Base-by-base conservation (phyloP, 2,329 filamentous ascomycete species). In the Paraphaeosphaeria minitans region DNA sequence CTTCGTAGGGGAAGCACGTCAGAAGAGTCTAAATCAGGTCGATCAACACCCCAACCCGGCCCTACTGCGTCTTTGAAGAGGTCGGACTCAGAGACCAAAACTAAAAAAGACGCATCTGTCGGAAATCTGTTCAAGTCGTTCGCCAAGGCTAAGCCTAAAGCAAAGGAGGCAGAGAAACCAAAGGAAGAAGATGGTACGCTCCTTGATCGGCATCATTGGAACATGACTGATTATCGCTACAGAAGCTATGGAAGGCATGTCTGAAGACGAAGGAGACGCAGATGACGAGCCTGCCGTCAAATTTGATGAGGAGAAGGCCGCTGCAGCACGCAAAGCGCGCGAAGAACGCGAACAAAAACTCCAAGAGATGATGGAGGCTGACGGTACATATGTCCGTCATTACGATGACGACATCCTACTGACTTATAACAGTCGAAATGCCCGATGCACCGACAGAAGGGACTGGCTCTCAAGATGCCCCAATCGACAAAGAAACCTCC, bases 81-180 rank as follows among this genome's bases (percentile, higher is more conserved):
- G 69, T 60, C 69, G 61, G 59, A 73, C 60, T 64, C 74, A 53
- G 82, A 81, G 63, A 69, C 79, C 2, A 72, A 76, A 6, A 64
- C 83, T 2, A 92, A 91, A 69, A 85, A 85, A 57, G 84, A 85
- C 54, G 82, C 80, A 16, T 85, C 88, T n/a, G 66, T 63, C 33
- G 67, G 71, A 2, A 85, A 85, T 59, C 86, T 96, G 27, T 92
- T 95, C 82, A 88, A 89, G 60, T 90, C 91, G 0, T 96, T 96
- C 73, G 90, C 91, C 14, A 91, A 89, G 68, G 75, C 82, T 2
- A 88, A 87, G 66, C 80, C 87, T 4, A 91, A 79, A 59, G 65
- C 69, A 7, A 77, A 88, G 67, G 69, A 68, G 21, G 62, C 66
- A 65, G 64, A 82, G 78, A 70, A 77, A 67, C 63, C 81, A 72